phyloP scores from a whole-genome alignment of 169 alveolate genomes.

The Cryptosporidium andersoni region DNA sequence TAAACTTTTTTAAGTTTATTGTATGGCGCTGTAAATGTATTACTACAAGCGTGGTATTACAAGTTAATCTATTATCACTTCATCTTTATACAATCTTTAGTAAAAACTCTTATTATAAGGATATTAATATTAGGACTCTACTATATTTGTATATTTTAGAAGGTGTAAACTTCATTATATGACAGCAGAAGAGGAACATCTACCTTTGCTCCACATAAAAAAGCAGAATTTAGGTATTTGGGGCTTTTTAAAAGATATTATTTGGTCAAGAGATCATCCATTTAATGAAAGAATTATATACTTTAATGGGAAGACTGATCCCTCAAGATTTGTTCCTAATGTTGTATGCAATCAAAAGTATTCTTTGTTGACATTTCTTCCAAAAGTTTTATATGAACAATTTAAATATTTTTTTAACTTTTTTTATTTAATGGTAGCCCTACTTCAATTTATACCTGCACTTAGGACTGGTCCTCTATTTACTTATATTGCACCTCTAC shows the following conservation, averaged over 20 bases:
- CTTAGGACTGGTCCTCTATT: slow-evolving; percentile 94
- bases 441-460: slow-evolving; percentile 89
- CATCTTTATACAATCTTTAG: too few relatives aligned
- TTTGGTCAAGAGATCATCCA: neutral
- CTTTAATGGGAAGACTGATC: slow-evolving; percentile 38
- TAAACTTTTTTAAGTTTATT: too few relatives aligned
- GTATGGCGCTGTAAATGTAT: too few relatives aligned
- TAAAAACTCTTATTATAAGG: too few relatives aligned
- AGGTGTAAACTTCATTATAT: neutral
- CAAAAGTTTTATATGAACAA: slow-evolving; percentile 90
- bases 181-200: slow-evolving; percentile 37
- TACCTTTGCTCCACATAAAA: slow-evolving; percentile 30
- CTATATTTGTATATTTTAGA: too few relatives aligned
- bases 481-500: slow-evolving; percentile 95
- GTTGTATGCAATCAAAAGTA: slow-evolving; percentile 89
- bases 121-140: too few relatives aligned
- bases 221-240: neutral
- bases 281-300: slow-evolving; percentile 34
- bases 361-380: slow-evolving; percentile 87
- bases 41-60: too few relatives aligned
- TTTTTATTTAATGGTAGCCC: slow-evolving; percentile 91
- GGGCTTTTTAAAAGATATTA: neutral
- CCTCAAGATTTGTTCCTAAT: slow-evolving; percentile 76
- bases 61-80: too few relatives aligned
- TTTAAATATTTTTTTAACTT: slow-evolving; percentile 91